A percentile compares a stretch with the other conserved stretches of the same genome.
Conservation (phyloP, 257 asterid species). For the Lantana camara region DNA sequence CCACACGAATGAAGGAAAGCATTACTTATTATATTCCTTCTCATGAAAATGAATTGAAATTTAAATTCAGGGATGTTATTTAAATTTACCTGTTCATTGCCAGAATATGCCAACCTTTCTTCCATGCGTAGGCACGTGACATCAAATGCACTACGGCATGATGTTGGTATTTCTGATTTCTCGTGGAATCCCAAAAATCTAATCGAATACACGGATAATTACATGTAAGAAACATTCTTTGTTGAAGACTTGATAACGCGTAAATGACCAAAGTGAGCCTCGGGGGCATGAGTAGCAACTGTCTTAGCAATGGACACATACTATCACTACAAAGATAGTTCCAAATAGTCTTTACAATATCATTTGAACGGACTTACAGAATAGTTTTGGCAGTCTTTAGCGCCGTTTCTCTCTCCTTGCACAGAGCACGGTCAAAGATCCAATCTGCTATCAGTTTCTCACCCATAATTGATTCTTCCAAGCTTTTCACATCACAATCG, state of each 20-base stretch:
- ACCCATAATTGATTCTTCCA: constrained; percentile 33
- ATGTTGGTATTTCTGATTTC: constrained; percentile 60
- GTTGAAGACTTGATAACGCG: not conserved
- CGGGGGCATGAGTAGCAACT: not conserved
- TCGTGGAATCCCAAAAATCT: constrained; percentile 82
- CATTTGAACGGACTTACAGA: constrained; percentile 49
- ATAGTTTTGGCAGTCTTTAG: constrained; percentile 76
- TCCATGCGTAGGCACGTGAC: constrained; percentile 80
- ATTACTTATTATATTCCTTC: too few species aligned
- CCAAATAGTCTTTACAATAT: not conserved
- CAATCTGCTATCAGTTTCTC: constrained; percentile 65
- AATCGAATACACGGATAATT: constrained; percentile 4
- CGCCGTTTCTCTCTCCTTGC: constrained; percentile 61
- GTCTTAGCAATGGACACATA: too few species aligned
- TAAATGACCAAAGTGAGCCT: not conserved
- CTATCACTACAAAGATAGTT: too few species aligned
- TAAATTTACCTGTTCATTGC: constrained; percentile 59
- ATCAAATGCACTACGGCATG: constrained; percentile 70
- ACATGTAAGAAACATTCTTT: not conserved
- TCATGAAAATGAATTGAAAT: too few species aligned
- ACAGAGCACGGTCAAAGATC: constrained; percentile 52
- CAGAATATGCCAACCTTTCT: constrained; percentile 72
- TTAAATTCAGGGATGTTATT: not conserved
- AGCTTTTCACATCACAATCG: constrained; percentile 23
- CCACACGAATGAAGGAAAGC: not conserved